A percentile compares a stretch with the other conserved stretches of the same genome.
Conservation (phyloP, 1,284 basidiomycete species). For the Malassezia sp. region DNA sequence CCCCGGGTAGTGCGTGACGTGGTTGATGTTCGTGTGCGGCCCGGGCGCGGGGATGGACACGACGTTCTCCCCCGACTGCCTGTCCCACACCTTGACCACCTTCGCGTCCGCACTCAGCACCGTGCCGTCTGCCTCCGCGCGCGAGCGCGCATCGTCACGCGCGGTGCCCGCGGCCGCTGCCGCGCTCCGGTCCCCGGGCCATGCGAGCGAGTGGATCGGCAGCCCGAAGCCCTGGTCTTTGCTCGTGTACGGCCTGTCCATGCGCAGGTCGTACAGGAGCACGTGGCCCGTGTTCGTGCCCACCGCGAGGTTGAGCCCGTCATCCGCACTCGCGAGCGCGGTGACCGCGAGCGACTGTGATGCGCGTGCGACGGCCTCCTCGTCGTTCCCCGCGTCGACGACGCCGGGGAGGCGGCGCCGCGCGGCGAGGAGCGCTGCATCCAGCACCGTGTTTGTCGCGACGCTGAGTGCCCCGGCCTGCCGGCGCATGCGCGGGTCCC, state of each 20-base stretch:
- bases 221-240: conserved; percentile 98
- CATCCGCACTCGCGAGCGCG: conserved; percentile 59
- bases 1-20: conserved; percentile 41
- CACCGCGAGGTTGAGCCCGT: conserved; percentile 83
- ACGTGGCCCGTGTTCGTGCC: conserved; percentile 92
- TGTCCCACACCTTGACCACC: conserved; percentile 53
- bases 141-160: conserved; percentile 59
- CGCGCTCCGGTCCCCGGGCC: conserved; percentile 66
- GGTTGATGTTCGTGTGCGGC: conserved; percentile 62
- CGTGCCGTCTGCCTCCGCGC: conserved; percentile 48
- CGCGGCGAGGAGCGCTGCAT: conserved; percentile 44
- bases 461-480: conserved; percentile 67
- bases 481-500: conserved; percentile 78
- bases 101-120: conserved; percentile 42
- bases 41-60: conserved; percentile 80
- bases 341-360: conserved; percentile 59
- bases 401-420: conserved; percentile 44
- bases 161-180: conserved; percentile 24
- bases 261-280: conserved; percentile 83
- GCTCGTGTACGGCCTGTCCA: conserved; percentile 65
- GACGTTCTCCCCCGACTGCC: conserved; percentile 65
- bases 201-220: conserved; percentile 71
- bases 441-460: conserved; percentile 52
- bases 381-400: conserved; percentile 31
- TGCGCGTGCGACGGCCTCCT: conserved; percentile 23